phyloP scores from a whole-genome alignment of 2,329 filamentous ascomycete species.

The Hawksworthiomyces lignivorus region DNA sequence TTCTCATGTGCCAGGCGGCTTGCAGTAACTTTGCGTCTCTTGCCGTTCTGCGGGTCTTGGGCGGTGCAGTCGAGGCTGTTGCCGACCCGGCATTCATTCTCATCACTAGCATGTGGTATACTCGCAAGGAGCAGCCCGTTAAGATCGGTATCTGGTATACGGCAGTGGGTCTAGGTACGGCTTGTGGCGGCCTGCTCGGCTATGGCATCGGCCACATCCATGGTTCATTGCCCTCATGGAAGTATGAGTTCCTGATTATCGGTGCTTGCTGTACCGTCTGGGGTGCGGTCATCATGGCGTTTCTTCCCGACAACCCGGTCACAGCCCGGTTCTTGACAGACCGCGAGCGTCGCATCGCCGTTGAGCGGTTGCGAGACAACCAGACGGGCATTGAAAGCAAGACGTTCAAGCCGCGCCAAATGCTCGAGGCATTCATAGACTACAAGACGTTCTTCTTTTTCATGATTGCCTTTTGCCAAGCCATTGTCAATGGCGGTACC shows the following conservation, averaged over 20 bases:
- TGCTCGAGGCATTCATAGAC: slow-evolving; percentile 48
- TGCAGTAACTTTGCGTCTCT: slow-evolving; percentile 49
- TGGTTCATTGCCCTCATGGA: slow-evolving; percentile 52
- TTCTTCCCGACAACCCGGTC: slow-evolving; percentile 51
- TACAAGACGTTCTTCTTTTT: slow-evolving; percentile 54
- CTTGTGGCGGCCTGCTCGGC: slow-evolving; percentile 36
- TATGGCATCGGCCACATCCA: slow-evolving; percentile 55
- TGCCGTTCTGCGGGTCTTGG: slow-evolving; percentile 47
- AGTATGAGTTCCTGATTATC: slow-evolving; percentile 62
- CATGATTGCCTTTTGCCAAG: slow-evolving; percentile 40
- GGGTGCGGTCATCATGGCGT: slow-evolving; percentile 49
- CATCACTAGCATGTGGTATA: slow-evolving; percentile 60
- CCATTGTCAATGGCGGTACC: slow-evolving; percentile 52
- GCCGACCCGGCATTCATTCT: slow-evolving; percentile 47
- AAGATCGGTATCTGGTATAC: slow-evolving; percentile 48
- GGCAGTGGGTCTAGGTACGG: slow-evolving; percentile 43
- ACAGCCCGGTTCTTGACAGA: slow-evolving; percentile 43
- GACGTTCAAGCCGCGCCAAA: slow-evolving; percentile 44
- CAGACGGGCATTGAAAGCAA: slow-evolving; percentile 54
- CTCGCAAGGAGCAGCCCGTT: slow-evolving; percentile 54
- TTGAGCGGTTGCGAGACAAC: slow-evolving; percentile 46
- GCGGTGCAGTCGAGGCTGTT: slow-evolving; percentile 57
- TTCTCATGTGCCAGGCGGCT: slow-evolving; percentile 43
- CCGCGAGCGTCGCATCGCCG: slow-evolving; percentile 45
- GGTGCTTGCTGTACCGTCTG: slow-evolving; percentile 49